phyloP scores from a whole-genome alignment of 352 stramenopile genomes.

The Globisporangium spinosum region DNA sequence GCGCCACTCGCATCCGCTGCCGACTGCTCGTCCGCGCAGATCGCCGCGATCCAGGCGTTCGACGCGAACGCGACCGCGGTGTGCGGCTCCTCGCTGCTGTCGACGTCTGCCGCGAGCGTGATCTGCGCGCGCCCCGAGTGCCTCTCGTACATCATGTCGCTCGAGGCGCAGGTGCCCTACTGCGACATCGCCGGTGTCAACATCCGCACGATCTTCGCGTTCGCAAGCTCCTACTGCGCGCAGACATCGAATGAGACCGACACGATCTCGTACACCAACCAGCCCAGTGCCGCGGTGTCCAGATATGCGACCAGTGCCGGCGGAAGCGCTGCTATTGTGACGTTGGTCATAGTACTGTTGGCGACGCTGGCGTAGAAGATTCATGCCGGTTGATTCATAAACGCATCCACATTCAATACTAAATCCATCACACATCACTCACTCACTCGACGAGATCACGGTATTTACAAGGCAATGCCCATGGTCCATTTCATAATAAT shows the following conservation, averaged over 20 bases:
- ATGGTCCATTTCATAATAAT: background rate
- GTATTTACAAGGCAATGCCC: background rate
- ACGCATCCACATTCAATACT: background rate
- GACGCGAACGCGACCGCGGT: slow-evolving; percentile 14
- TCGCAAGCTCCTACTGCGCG: slow-evolving; percentile 13
- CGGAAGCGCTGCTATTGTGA: background rate
- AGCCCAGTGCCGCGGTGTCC: background rate
- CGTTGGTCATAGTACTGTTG: background rate
- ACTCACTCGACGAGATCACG: background rate
- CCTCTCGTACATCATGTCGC: slow-evolving; percentile 15
- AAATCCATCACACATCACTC: background rate
- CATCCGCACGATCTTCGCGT: slow-evolving; percentile 13
- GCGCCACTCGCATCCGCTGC: background rate
- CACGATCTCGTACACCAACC: slow-evolving; percentile 14
- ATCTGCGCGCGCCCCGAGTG: slow-evolving; percentile 13
- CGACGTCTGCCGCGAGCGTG: background rate
- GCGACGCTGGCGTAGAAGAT: background rate
- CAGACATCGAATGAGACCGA: slow-evolving; percentile 12
- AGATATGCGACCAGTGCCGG: background rate
- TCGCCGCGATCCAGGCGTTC: slow-evolving; percentile 13
- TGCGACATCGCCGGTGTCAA: slow-evolving; percentile 17
- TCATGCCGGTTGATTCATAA: background rate
- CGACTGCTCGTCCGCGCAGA: slow-evolving; percentile 10
- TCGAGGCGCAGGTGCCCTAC: slow-evolving; percentile 16
- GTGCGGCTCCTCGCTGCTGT: slow-evolving; percentile 13